Evolutionary conservation across 2,329 filamentous ascomycete genomes (phyloP), one percentile per base, ranked within the genome.

Genomic region (Chrysosporium keratinophilum): DNA sequence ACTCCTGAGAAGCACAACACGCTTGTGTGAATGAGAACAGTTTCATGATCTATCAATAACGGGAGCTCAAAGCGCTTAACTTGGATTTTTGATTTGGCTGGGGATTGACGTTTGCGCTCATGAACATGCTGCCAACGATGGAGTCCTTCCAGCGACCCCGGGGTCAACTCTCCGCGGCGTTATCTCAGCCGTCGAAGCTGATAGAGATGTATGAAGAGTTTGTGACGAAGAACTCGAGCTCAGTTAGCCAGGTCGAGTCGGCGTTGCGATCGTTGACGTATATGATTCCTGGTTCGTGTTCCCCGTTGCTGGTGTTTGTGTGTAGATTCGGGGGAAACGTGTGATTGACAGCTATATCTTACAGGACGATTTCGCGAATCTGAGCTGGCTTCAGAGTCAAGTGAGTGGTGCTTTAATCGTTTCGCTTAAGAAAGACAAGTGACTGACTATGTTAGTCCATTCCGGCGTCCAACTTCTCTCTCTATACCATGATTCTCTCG

Each of bases 221-320:
- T 72, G 91, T 98, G 74, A 86, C 87, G 58, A 93, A 91, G 73
- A 98, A 98, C 69, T 84, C 89, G 57, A 85, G 88, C 65, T 88
- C 94, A 56, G 89, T 98, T 51, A 88, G 88, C 48, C 90, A 95
- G 74, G 91, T 98, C 59, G 93, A 98, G 74, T 94, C 88, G 58
- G 88, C 89, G 12, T 74, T 98, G 65, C 83, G 93, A 39, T 95
- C 89, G 28, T 74, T 98, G 60, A 96, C 91, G 46, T 98, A 98
- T 69, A 89, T 98, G 60, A 93, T 97, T 48, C 93, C 91, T 55
- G 90, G 86, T 68, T 46, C 33, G 41, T 50, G 37, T 35, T 39
- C 10, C 20, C 17, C 19, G 9, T 50, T 5, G 45, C 31, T 17
- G 7, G 44, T 47, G 33, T 60, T 23, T 50, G 12, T 11, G 42